A percentile compares a stretch with the other conserved stretches of the same genome.
Evolutionary conservation across 768 basidiomycete genomes (phyloP).

Genomic region (Pulveroboletus frians): DNA sequence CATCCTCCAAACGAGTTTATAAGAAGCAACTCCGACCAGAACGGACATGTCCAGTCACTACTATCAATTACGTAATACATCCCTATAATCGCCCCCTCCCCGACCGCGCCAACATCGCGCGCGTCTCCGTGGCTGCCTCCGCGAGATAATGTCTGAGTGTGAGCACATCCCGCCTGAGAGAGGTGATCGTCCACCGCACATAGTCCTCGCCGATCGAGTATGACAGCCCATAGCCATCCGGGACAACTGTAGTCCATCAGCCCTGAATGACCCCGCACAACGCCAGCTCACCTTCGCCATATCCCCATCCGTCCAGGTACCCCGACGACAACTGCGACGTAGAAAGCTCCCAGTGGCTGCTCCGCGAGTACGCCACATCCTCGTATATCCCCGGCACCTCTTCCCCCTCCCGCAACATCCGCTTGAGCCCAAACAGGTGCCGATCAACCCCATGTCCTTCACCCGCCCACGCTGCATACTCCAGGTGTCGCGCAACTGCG

Average conservation of each 20-base stretch:
- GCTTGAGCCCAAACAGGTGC: constrained; percentile 91
- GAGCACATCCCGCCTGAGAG: constrained; percentile 48
- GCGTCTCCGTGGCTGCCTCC: constrained; percentile 76
- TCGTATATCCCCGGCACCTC: constrained; percentile 65
- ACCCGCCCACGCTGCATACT: constrained; percentile 87
- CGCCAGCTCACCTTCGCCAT: constrained; percentile 72
- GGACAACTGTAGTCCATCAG: constrained; percentile 56
- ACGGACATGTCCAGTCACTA: constrained; percentile 18
- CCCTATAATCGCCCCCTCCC: constrained; percentile 12
- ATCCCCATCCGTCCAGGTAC: constrained; percentile 94
- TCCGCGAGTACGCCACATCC: constrained; percentile 64
- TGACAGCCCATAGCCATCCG: constrained; percentile 86
- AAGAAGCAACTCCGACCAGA: constrained; percentile 21
- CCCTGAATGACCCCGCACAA: neutral
- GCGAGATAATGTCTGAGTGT: constrained; percentile 73
- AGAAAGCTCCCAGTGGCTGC: constrained; percentile 87
- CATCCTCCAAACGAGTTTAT: constrained; percentile 6
- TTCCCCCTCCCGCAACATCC: constrained; percentile 71
- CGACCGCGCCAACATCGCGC: constrained; percentile 66
- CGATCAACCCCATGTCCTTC: constrained; percentile 94
- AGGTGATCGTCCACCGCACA: constrained; percentile 90
- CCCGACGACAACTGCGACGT: constrained; percentile 81
- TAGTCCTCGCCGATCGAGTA: constrained; percentile 84
- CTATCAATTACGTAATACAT: constrained; percentile 26
- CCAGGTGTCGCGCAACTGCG: constrained; percentile 77